Base-by-base conservation (phyloP, 805 yeast species). In the Lipomyces sp. region DNA sequence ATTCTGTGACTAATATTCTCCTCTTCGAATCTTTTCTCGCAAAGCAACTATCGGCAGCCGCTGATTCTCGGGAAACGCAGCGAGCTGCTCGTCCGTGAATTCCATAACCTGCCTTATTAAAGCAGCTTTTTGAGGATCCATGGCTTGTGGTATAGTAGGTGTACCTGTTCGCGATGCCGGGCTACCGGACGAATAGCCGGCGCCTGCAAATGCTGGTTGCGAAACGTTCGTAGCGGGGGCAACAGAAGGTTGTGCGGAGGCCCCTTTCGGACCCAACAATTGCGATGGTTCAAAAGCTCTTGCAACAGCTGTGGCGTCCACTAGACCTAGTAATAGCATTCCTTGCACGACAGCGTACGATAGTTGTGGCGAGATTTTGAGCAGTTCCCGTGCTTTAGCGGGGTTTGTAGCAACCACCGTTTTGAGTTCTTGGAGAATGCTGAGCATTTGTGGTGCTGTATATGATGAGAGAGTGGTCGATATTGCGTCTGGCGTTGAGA, bases 281-380 rank as follows among this genome's bases (percentile, higher is more conserved):
- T 64, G 68, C 33, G 70, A 51, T 4, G 37, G 65, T 64, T 72
- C 73, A 3, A 75, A 70, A 15, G 75, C 66, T 2, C 66, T 66
- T 5, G 77, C 62, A 6, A 75, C 66, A 5, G 69, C 70, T 4
- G 70, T 69, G 11, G 79, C 77, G 34, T 74, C 78, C 4, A 76
- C 78, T 45, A 73, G 71, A 35, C 77, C 80, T 56, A 78, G 75
- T 66, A 76, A 78, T 69, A 88, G 74, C 67, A 91, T 77, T 1
- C 87, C 81, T 74, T 93, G 97, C 2, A 92, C 94, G 35, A 91
- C 80, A 0, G 97, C 95, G 76, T 87, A 92, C 1, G 90, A 80
- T 57, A 94, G 80, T 76, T 94, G 98, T 0, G 98, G 98, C 65
- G 87, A 86, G 69, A 85, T 85, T 34, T 82, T 82, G 18, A 93